Conservation (phyloP, 192 early-diverging fungal species). For the Mortierella claussenii region DNA sequence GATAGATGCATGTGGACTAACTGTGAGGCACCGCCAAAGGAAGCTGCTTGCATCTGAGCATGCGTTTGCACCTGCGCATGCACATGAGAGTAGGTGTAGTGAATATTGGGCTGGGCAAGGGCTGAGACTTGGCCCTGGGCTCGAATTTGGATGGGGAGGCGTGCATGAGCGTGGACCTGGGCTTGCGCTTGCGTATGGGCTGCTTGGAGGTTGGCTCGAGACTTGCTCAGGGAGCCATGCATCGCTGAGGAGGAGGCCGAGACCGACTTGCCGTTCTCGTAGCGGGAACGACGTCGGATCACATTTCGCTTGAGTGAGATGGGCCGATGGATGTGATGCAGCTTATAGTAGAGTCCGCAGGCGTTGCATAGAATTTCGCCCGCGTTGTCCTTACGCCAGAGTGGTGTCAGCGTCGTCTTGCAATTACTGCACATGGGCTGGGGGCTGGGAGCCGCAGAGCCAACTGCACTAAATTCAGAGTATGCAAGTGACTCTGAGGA, state of each 20-base stretch:
- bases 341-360: constrained; percentile 68
- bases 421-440: constrained; percentile 77
- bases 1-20: constrained; percentile 6
- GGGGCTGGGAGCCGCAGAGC: constrained; percentile 54
- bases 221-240: background rate
- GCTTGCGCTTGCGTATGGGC: background rate
- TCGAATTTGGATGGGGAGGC: constrained; percentile 10
- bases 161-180: background rate
- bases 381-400: constrained; percentile 88
- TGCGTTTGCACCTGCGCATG: constrained; percentile 8
- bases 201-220: background rate
- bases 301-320: constrained; percentile 64
- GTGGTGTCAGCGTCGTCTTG: constrained; percentile 84
- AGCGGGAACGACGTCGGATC: constrained; percentile 62
- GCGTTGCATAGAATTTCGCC: constrained; percentile 58
- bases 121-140: constrained; percentile 6
- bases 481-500: background rate
- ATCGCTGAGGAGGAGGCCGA: background rate
- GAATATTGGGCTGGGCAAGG: constrained; percentile 10
- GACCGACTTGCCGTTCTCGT: constrained; percentile 51
- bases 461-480: background rate
- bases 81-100: background rate
- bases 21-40: constrained; percentile 1
- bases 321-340: constrained; percentile 63
- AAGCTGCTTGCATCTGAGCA: background rate